Conservation (phyloP, 2,329 filamentous ascomycete genomes). For the Penicillium sp. region DNA sequence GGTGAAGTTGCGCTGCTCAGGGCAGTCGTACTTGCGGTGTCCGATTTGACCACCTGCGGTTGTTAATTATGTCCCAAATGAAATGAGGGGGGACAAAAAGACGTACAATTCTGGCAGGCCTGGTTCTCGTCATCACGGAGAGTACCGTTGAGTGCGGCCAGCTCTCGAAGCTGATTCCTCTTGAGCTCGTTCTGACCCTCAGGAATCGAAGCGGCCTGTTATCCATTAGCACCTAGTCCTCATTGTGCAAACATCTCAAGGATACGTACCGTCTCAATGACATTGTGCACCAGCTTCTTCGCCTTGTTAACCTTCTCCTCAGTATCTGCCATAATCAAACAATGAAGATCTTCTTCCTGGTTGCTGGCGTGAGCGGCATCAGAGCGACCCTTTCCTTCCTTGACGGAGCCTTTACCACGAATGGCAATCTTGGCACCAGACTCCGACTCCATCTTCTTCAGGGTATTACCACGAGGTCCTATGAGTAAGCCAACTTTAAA, state of each 20-base stretch:
- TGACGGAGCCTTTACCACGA: slow-evolving; percentile 97
- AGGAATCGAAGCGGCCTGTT: slow-evolving; percentile 87
- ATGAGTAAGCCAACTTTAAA: slow-evolving; percentile 99
- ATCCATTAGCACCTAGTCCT: slow-evolving; percentile 23
- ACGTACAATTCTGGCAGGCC: slow-evolving; percentile 86
- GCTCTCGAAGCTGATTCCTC: slow-evolving; percentile 93
- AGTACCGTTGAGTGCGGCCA: slow-evolving; percentile 95
- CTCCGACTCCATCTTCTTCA: slow-evolving; percentile 99
- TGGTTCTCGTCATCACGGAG: slow-evolving; percentile 98
- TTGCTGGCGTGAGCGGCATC: slow-evolving; percentile 99
- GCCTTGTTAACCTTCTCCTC: slow-evolving; percentile 99
- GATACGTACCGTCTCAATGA: slow-evolving; percentile 84
- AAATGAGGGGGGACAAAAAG: too few species aligned
- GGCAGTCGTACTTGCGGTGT: slow-evolving; percentile 97
- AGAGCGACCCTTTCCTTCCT: slow-evolving; percentile 97
- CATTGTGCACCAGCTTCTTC: slow-evolving; percentile 94
- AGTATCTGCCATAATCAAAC: slow-evolving; percentile 98
- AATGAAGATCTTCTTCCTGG: slow-evolving; percentile 98
- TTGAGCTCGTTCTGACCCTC: slow-evolving; percentile 99
- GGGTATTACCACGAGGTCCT: slow-evolving; percentile 97
- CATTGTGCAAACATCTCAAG: background rate
- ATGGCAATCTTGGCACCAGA: slow-evolving; percentile 98
- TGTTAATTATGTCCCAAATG: too few species aligned
- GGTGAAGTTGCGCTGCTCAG: slow-evolving; percentile 96
- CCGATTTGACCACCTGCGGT: slow-evolving; percentile 93